These are phyloP conservation scores for Glarea lozoyensis DNA, from an alignment of 495 filamentous ascomycete species.

Conservation along the genomic window DNA sequence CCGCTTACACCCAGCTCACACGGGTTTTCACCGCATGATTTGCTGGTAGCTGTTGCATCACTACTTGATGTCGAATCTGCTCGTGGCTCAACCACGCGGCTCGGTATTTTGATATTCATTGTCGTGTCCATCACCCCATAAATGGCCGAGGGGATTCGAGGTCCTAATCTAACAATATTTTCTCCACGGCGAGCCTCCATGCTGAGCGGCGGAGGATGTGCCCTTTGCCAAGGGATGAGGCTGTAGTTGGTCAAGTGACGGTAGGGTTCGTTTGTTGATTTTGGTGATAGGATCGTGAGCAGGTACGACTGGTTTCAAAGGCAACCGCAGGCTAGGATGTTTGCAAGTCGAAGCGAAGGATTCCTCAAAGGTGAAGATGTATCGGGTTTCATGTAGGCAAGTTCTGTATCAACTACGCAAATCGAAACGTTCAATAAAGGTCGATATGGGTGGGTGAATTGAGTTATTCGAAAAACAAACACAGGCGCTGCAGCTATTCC, in stretches of 20 bases:
- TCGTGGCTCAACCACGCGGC: slow-evolving; percentile 12
- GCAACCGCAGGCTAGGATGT: background rate
- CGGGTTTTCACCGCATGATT: slow-evolving; percentile 6
- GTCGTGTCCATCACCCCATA: slow-evolving; percentile 15
- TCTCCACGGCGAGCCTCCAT: slow-evolving; percentile 11
- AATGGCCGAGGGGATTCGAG: slow-evolving; percentile 2
- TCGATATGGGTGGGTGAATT: background rate
- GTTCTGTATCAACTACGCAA: no score
- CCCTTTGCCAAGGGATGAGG: background rate
- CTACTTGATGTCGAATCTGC: background rate
- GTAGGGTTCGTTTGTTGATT: background rate
- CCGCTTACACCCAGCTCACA: slow-evolving; percentile 51
- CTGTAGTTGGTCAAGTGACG: background rate
- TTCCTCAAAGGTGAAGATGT: background rate
- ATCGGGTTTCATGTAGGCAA: background rate
- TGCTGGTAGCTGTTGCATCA: background rate
- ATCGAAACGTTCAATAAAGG: background rate
- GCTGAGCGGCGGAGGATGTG: background rate
- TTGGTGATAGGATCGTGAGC: background rate
- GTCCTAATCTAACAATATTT: slow-evolving; percentile 17
- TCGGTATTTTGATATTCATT: slow-evolving; percentile 14
- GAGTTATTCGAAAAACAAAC: background rate
- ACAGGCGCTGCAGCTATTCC: background rate
- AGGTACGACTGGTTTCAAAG: background rate
- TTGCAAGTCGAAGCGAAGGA: background rate